Evolutionary conservation across 1,284 basidiomycete genomes (phyloP).

Genomic region (Ceratobasidium sp.): DNA sequence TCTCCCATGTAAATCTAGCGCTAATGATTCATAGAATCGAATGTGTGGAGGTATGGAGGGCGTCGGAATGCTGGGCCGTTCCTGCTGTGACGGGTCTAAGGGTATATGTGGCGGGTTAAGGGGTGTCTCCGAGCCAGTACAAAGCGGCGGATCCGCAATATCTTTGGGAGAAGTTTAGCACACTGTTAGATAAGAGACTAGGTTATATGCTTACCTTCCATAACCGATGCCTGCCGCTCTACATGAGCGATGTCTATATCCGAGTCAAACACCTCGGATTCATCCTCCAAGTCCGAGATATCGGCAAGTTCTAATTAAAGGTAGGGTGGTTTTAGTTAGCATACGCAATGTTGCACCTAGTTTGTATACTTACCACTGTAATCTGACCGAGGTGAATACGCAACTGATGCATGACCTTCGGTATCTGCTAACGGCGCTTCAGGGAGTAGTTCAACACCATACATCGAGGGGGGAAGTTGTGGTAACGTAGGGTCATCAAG

Average conservation of each 20-base stretch:
- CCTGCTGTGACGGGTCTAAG: not conserved
- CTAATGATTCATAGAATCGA: conserved; percentile 20
- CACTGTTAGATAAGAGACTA: not conserved
- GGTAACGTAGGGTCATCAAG: conserved; percentile 12
- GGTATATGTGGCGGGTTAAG: conserved; percentile 2
- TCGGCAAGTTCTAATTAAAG: conserved; percentile 2
- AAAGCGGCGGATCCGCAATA: not conserved
- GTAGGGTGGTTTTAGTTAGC: not conserved
- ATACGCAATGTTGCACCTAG: not conserved
- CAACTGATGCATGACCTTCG: not conserved
- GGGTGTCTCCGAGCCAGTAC: not conserved
- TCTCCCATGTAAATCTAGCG: conserved; percentile 18
- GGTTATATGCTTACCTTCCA: conserved; percentile 18
- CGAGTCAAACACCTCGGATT: not conserved
- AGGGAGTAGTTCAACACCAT: conserved; percentile 15
- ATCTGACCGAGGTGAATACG: conserved; percentile 12
- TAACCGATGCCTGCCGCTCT: not conserved
- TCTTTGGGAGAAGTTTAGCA: conserved; percentile 7
- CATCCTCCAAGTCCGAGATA: conserved; percentile 15
- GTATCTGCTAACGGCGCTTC: not conserved
- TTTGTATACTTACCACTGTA: conserved; percentile 15
- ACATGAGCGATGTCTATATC: not conserved
- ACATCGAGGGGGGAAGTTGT: conserved; percentile 4
- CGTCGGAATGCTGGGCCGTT: not conserved
- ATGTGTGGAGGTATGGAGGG: conserved; percentile 24